Conservation (phyloP, 768 basidiomycete genomes). For the Gymnopilus dilepis region DNA sequence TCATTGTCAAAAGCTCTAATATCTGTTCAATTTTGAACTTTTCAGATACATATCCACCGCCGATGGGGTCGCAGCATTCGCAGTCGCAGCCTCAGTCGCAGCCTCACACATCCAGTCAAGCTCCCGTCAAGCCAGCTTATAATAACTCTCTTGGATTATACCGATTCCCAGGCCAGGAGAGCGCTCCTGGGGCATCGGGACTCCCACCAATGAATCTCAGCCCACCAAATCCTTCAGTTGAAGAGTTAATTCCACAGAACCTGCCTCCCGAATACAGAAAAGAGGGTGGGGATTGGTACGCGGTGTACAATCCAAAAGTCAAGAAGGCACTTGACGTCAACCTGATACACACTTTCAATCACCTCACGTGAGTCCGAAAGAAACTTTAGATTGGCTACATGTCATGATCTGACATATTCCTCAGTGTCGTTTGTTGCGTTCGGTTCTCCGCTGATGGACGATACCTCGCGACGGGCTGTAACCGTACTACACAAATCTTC, state of each 20-base stretch:
- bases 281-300: conserved; percentile 86
- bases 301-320: conserved; percentile 79
- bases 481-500: conserved; percentile 93
- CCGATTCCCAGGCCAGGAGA: conserved; percentile 15
- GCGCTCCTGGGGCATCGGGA: conserved; percentile 14
- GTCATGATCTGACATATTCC: neutral
- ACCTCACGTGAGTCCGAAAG: conserved; percentile 67
- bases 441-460: conserved; percentile 94
- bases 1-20: conserved; percentile 10
- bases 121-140: conserved; percentile 6
- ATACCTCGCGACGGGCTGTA: conserved; percentile 91
- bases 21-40: neutral
- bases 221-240: conserved; percentile 24
- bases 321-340: conserved; percentile 74
- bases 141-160: conserved; percentile 12
- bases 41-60: conserved; percentile 20
- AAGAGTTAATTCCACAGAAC: conserved; percentile 47
- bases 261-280: conserved; percentile 60
- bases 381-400: neutral
- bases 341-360: conserved; percentile 80
- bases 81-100: conserved; percentile 6
- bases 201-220: conserved; percentile 22
- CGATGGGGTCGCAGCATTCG: conserved; percentile 17
- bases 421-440: conserved; percentile 81
- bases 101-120: neutral